Evolutionary conservation across 2,329 filamentous ascomycete species (phyloP).

Genomic region (Penicillium sp.): DNA sequence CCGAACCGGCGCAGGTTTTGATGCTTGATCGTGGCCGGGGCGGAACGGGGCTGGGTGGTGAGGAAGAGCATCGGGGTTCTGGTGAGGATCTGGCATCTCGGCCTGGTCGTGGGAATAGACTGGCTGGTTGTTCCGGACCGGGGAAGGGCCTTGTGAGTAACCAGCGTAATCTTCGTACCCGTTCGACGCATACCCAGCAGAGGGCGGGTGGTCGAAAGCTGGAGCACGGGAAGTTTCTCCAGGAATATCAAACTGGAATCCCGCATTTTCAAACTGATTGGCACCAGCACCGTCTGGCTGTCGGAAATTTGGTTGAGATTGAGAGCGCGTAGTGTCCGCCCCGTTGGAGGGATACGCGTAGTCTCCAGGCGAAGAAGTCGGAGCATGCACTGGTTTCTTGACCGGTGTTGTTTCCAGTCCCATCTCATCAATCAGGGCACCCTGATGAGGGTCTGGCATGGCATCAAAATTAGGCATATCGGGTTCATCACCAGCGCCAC

Average conservation of each 20-base stretch:
- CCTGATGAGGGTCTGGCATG: slow-evolving; percentile 33
- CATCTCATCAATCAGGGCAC: slow-evolving; percentile 28
- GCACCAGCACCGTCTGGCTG: slow-evolving; percentile 16
- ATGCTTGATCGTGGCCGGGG: slow-evolving; percentile 40
- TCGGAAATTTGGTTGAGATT: slow-evolving; percentile 43
- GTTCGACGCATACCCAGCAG: slow-evolving; percentile 15
- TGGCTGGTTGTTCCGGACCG: slow-evolving; percentile 18
- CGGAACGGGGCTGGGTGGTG: slow-evolving; percentile 50
- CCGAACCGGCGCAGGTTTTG: slow-evolving; percentile 46
- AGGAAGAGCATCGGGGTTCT: slow-evolving; percentile 49
- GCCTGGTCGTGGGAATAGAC: slow-evolving; percentile 15
- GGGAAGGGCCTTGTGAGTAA: slow-evolving; percentile 20
- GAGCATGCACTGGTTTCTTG: slow-evolving; percentile 19
- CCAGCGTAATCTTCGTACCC: slow-evolving; percentile 13
- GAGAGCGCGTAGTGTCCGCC: slow-evolving; percentile 25
- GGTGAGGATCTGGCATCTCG: slow-evolving; percentile 21
- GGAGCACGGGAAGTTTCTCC: slow-evolving; percentile 13
- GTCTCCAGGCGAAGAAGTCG: slow-evolving; percentile 18
- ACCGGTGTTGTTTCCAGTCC: slow-evolving; percentile 28
- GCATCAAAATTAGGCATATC: slow-evolving; percentile 59
- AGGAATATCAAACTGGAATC: slow-evolving; percentile 66
- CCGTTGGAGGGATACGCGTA: slow-evolving; percentile 32
- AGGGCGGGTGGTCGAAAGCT: slow-evolving; percentile 9
- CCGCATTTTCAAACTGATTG: slow-evolving; percentile 40
- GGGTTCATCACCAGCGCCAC: slow-evolving; percentile 38